Base-by-base conservation (phyloP, 164 flowering plant species). In the Tetrastigma voinierianum region DNA sequence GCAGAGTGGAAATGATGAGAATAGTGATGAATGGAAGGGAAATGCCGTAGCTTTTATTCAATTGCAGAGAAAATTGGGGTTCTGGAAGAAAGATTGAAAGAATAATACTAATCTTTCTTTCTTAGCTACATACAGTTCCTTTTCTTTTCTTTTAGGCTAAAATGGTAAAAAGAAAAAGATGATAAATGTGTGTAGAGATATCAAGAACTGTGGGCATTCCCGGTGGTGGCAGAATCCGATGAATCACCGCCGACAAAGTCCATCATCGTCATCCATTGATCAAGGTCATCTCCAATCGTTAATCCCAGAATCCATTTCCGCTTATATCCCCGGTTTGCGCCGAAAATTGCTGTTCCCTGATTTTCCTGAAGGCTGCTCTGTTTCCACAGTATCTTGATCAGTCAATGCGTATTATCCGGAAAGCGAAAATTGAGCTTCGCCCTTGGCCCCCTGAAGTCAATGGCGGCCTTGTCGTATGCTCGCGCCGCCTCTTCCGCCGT, bases 371-470 rank as follows among this genome's bases (percentile, higher is more conserved):
- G 2, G 40, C 17, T 58, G 70, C 6, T 23, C 52, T 10, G 19
- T 1, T 12, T 44, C 24, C n/a, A 32, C 45, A 17, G 6, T 69
- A 23, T 46, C 20, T 44, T 25, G 0, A n/a, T n/a, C n/a, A 4
- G 40, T 10, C 16, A 5, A 9, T 43, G 10, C 3, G 62, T 18
- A 60, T 58, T 21, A 19, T 78, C 84, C 0, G 67, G 70, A 4
- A 81, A 80, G 2, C 84, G 81, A 49, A 84, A 84, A 55, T 84
- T 84, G n/a, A 84, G 82, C 74, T 84, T 84, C 9, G 87, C 87
- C 4, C 84, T 20, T 1, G 81, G 80, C 25, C 87, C 87, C 0
- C 84, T 82, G 65, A 80, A 84, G 1, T 76, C 77, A 25, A 84
- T 66, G 51, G 87, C 87, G 1, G 82, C 84, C 56, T 61, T 72